Percentiles rank a stretch among this genome's conserved stretches.
phyloP scores from a whole-genome alignment of 129 eudicot species.

The Kitagawia praeruptora region DNA sequence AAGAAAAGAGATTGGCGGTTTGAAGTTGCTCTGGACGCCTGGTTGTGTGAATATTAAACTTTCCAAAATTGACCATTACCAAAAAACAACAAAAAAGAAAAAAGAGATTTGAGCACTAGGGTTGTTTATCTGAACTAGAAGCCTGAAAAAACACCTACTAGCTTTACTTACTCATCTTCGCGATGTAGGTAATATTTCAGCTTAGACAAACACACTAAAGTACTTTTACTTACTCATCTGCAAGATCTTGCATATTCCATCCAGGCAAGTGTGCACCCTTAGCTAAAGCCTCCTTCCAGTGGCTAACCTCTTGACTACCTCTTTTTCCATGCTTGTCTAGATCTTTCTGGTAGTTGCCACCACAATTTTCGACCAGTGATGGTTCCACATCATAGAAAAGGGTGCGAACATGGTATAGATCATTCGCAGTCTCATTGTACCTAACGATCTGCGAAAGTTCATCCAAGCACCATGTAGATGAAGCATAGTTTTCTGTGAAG shows the following conservation, averaged over 20 bases:
- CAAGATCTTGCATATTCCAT: not conserved
- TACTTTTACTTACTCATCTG: not conserved
- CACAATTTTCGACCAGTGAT: not conserved
- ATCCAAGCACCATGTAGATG: conserved; percentile 6
- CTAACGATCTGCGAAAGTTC: not conserved
- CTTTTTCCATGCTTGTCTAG: not conserved
- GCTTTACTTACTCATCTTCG: not conserved
- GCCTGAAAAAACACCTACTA: no score
- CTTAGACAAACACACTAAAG: no score
- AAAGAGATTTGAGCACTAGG: not conserved
- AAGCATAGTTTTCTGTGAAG: conserved; percentile 6
- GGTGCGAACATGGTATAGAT: not conserved
- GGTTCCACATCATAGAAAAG: conserved; percentile 1
- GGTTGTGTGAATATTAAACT: no score
- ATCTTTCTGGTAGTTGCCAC: not conserved
- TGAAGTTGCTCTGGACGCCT: no score
- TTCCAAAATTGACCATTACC: no score
- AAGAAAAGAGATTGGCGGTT: not conserved
- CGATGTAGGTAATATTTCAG: no score
- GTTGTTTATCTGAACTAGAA: no score
- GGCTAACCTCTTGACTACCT: not conserved
- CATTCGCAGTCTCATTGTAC: not conserved
- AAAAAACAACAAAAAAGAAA: not conserved
- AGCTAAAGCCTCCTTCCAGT: not conserved
- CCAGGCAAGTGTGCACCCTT: conserved; percentile 1